These are phyloP conservation scores for Trichophyton schoenleinii DNA, from an alignment of 2,329 filamentous ascomycete genomes.

Conservation along the genomic window DNA sequence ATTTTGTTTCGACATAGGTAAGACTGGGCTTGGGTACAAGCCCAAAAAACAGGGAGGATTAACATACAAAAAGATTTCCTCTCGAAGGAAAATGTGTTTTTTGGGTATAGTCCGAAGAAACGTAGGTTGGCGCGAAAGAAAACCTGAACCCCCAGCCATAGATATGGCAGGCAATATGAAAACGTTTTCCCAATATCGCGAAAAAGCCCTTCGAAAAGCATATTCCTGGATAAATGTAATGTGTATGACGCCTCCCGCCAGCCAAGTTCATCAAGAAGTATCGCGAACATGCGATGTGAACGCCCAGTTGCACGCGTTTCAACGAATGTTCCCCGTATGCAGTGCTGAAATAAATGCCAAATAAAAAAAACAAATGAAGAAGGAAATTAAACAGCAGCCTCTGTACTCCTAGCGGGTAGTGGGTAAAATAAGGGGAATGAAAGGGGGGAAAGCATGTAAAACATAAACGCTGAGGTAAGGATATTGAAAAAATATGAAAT, in stretches of 20 bases:
- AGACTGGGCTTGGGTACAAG: constrained; percentile 24
- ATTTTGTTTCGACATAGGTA: constrained; percentile 32
- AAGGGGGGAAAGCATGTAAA: constrained; percentile 16
- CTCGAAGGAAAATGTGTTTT: constrained; percentile 20
- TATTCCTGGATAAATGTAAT: constrained; percentile 23
- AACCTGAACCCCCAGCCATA: constrained; percentile 21
- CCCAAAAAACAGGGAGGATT: constrained; percentile 35
- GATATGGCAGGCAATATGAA: constrained; percentile 17
- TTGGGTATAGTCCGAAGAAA: constrained; percentile 19
- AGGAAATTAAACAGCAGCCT: constrained; percentile 10
- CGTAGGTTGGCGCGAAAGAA: constrained; percentile 23
- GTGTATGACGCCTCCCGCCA: constrained; percentile 22
- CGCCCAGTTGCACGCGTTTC: constrained; percentile 27
- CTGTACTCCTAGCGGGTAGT: background rate
- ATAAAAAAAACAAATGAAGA: constrained; percentile 16
- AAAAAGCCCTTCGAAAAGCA: constrained; percentile 19
- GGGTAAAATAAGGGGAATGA: constrained; percentile 12
- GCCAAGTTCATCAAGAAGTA: constrained; percentile 12
- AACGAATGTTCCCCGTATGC: constrained; percentile 23
- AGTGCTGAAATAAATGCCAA: constrained; percentile 15
- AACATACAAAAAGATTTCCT: constrained; percentile 34
- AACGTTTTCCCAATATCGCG: constrained; percentile 21
- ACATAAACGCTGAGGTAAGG: constrained; percentile 15
- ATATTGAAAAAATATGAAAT: constrained; percentile 15
- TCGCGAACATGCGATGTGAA: constrained; percentile 20